Evolutionary conservation across 768 basidiomycete genomes (phyloP), one percentile per base, ranked within the genome.

Genomic region (Russula brevipes): DNA sequence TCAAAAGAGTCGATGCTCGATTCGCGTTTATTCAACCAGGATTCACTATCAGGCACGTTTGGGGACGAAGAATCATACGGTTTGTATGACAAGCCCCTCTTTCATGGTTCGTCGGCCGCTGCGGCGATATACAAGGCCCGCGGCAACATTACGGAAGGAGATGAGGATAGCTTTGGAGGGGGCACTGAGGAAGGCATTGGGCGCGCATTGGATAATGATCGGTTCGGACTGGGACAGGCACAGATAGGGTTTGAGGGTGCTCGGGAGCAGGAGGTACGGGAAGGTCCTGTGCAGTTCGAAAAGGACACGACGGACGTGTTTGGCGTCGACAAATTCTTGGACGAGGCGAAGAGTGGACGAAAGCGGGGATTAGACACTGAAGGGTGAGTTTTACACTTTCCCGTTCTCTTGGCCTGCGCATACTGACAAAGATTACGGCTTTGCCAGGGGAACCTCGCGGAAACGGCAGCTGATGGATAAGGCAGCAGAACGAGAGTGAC

Each of bases 41-140:
- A 99, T 72, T 86, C 91, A 8, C 79, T 96, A 50, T 81, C 86
- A 0, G 81, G 79, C 47, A 82, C 80, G 59, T 98, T 98, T 75
- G 97, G 84, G 38, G 90, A 92, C 68, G 93, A 96, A 39, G 97
- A 98, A 57, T 81, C 84, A n/a, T 98, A 98, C 76, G 91, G 87
- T 69, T 76, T 99, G 33, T 98, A 98, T 76, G 97, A 99, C 73
- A 85, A 85, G 54, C 94, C 96, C 3, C 79, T 99, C 54, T 99
- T 99, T 84, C 89, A 94, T 69, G 96, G 97, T 1, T 96, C 95
- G 2, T 87, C 89, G 4, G 96, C 96, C 17, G 94, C 92, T 0
- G 94, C 96, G n/a, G 97, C 97, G n/a, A 99, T 99, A 69, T 99
- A 99, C 81, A 96, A 95, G 75, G 92, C 96, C 5, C 82, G 88